These are phyloP conservation scores for Aspergillus quadrilineatus DNA, from an alignment of 2,329 filamentous ascomycete species.

Conservation along the genomic window DNA sequence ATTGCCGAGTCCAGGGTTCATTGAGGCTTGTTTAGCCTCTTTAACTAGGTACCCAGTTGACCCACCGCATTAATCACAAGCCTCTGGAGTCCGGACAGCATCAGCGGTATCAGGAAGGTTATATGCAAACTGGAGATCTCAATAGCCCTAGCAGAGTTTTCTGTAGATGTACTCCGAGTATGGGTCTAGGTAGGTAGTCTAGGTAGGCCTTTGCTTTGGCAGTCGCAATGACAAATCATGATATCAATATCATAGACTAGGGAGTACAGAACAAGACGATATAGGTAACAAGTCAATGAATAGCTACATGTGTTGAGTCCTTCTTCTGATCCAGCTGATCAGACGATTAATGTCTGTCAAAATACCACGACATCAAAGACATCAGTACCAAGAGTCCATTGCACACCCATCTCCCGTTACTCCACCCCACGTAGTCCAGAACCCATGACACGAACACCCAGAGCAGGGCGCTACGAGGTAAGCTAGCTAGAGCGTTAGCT, in stretches of 20 bases:
- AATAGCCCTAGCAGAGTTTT: not conserved
- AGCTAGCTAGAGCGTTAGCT: slow-evolving; percentile 2
- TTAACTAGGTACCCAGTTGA: not conserved
- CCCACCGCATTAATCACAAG: not conserved
- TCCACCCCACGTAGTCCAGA: not conserved
- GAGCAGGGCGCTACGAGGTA: slow-evolving; percentile 1
- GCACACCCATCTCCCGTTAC: slow-evolving; percentile 3
- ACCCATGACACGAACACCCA: not conserved
- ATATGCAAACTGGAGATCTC: not conserved
- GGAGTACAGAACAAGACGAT: not conserved
- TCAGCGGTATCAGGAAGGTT: not conserved
- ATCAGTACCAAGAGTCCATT: slow-evolving; percentile 3
- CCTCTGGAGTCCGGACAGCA: not conserved
- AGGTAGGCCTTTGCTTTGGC: not conserved
- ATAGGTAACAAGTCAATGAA: not conserved
- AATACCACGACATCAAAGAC: slow-evolving; percentile 3
- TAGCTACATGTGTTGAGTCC: not conserved
- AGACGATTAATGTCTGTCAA: not conserved
- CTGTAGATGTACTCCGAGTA: not conserved
- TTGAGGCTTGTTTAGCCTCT: not conserved
- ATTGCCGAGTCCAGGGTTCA: not conserved
- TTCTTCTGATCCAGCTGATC: slow-evolving; percentile 1
- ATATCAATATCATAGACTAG: not conserved
- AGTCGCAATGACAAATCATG: not conserved
- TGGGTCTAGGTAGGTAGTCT: not conserved